A percentile compares a stretch with the other conserved stretches of the same genome.
Conservation (phyloP, 1,139 yeast species). For the Magnusiomyces ingens region DNA sequence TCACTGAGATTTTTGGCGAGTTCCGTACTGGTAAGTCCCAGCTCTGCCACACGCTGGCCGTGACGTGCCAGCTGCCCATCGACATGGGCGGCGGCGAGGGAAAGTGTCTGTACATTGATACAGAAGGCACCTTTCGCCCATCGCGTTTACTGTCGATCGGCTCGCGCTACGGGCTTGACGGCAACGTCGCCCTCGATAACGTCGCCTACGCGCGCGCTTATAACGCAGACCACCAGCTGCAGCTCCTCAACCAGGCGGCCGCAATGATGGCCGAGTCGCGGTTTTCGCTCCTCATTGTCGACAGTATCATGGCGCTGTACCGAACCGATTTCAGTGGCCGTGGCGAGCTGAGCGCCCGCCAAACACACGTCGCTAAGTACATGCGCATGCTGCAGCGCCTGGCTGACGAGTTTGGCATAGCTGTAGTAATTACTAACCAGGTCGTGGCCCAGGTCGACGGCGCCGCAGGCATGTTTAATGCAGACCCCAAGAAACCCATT, state of each 20-base stretch:
- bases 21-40: slow-evolving; percentile 98
- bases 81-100: slow-evolving; percentile 99
- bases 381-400: slow-evolving; percentile 86
- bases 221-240: slow-evolving; percentile 93
- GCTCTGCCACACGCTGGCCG: slow-evolving; percentile 92
- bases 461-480: slow-evolving; percentile 70
- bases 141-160: slow-evolving; percentile 85
- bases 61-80: slow-evolving; percentile 91
- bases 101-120: slow-evolving; percentile 89
- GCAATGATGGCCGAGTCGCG: slow-evolving; percentile 95
- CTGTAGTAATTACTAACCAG: slow-evolving; percentile 96
- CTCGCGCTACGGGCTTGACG: slow-evolving; percentile 83
- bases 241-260: slow-evolving; percentile 82
- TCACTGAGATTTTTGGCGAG: slow-evolving; percentile 95
- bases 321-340: slow-evolving; percentile 95
- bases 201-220: slow-evolving; percentile 97
- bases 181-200: slow-evolving; percentile 91
- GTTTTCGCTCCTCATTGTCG: slow-evolving; percentile 70
- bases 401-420: slow-evolving; percentile 97
- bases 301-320: slow-evolving; percentile 92
- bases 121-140: slow-evolving; percentile 96
- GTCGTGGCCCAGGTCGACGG: slow-evolving; percentile 99
- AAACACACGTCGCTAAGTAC: slow-evolving; percentile 86
- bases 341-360: slow-evolving; percentile 94
- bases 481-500: slow-evolving; percentile 98